Percentiles rank a stretch among this genome's conserved stretches.
These are phyloP conservation scores for Neurospora sp. DNA, from an alignment of 495 filamentous ascomycete species.

Conservation along the genomic window DNA sequence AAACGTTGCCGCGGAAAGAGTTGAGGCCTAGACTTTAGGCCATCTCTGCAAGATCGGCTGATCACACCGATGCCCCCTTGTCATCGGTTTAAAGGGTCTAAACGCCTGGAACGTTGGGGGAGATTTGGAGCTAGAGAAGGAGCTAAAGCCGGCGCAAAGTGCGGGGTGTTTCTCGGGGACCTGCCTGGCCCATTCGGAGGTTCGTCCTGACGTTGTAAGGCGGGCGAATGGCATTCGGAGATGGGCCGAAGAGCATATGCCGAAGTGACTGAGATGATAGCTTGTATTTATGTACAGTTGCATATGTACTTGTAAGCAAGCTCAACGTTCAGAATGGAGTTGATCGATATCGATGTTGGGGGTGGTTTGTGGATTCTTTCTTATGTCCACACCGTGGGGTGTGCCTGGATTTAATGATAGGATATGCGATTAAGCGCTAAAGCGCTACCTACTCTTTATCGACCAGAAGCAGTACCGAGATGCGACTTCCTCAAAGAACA, in stretches of 20 bases:
- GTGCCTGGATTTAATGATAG: neutral
- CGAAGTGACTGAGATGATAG: neutral
- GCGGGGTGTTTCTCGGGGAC: neutral
- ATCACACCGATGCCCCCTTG: neutral
- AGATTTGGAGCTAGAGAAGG: slow-evolving; percentile 42
- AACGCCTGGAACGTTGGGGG: neutral
- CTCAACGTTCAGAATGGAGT: neutral
- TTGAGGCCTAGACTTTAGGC: neutral
- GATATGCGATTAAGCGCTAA: neutral
- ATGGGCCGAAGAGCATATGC: neutral
- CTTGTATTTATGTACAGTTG: neutral
- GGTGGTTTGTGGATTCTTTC: neutral
- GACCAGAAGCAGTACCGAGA: neutral
- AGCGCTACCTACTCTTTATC: neutral
- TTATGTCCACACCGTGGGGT: neutral
- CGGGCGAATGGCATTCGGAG: neutral
- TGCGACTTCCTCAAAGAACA: neutral
- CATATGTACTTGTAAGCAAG: neutral
- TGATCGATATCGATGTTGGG: neutral
- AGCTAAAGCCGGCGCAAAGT: slow-evolving; percentile 33
- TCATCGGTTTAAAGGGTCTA: neutral
- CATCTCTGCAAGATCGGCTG: neutral
- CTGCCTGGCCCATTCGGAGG: neutral
- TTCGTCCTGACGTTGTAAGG: neutral
- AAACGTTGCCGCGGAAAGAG: neutral